phyloP scores from a whole-genome alignment of 331 rosid species.

The Phaseolus coccineus region DNA sequence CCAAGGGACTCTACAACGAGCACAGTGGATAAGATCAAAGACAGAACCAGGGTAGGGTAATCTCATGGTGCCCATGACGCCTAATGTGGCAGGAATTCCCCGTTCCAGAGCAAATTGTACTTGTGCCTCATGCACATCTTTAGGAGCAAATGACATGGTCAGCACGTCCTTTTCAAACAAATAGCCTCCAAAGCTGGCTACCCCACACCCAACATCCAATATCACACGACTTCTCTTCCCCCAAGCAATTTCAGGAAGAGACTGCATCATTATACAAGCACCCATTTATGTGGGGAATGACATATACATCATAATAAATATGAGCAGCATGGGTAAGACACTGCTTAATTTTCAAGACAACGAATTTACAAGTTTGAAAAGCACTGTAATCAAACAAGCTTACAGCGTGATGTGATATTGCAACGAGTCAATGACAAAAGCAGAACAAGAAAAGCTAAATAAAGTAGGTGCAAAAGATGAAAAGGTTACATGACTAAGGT shows the following conservation, averaged over 20 bases:
- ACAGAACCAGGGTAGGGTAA: slow-evolving; percentile 79
- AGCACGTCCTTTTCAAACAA: slow-evolving; percentile 81
- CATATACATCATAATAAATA: background rate
- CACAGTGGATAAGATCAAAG: slow-evolving; percentile 87
- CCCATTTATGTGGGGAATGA: slow-evolving; percentile 12
- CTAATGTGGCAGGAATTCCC: slow-evolving; percentile 85
- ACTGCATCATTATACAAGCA: slow-evolving; percentile 50
- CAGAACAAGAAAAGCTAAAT: slow-evolving; percentile 16
- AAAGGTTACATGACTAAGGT: background rate
- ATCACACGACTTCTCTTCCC: slow-evolving; percentile 86
- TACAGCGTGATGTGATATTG: background rate
- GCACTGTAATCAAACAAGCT: slow-evolving; percentile 7
- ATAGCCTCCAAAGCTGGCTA: slow-evolving; percentile 89
- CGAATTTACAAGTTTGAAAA: slow-evolving; percentile 17
- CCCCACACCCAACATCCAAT: slow-evolving; percentile 91
- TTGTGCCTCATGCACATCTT: slow-evolving; percentile 92
- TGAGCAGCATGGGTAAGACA: slow-evolving; percentile 1
- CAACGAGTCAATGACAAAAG: background rate
- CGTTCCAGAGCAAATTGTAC: slow-evolving; percentile 90
- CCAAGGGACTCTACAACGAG: slow-evolving; percentile 98
- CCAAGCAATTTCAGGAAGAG: slow-evolving; percentile 78
- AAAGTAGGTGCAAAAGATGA: slow-evolving; percentile 18
- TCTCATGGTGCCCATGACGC: slow-evolving; percentile 83
- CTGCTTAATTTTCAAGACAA: slow-evolving; percentile 29
- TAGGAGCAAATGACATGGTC: slow-evolving; percentile 89